Percentiles rank a stretch among this genome's conserved stretches.
These are phyloP conservation scores for Chrysosphaeria jannelii DNA, from an alignment of 2,329 filamentous ascomycete genomes.

Conservation along the genomic window DNA sequence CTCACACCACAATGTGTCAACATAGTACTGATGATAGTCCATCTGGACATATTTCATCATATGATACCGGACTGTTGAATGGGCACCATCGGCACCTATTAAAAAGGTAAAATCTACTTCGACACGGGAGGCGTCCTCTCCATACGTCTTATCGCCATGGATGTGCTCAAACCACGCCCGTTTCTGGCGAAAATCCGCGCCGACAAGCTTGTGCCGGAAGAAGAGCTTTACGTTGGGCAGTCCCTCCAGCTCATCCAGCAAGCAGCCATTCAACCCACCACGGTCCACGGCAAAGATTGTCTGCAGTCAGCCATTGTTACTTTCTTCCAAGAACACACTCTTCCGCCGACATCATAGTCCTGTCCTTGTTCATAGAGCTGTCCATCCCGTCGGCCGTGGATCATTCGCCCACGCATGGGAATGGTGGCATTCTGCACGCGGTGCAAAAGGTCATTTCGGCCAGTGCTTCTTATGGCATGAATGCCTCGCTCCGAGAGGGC, in stretches of 20 bases:
- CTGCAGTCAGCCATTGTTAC: conserved; percentile 12
- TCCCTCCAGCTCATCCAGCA: conserved; percentile 57
- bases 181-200: conserved; percentile 51
- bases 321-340: conserved; percentile 20
- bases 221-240: conserved; percentile 74
- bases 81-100: conserved; percentile 82
- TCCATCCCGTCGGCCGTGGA: conserved; percentile 43
- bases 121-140: conserved; percentile 17
- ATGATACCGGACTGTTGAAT: conserved; percentile 72
- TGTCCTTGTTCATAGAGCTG: conserved; percentile 51
- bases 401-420: conserved; percentile 91
- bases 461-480: conserved; percentile 49
- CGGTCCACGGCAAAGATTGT: conserved; percentile 68
- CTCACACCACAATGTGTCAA: conserved; percentile 93
- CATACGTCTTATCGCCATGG: conserved; percentile 7
- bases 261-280: conserved; percentile 47
- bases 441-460: conserved; percentile 35
- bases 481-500: conserved; percentile 84
- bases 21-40: conserved; percentile 81
- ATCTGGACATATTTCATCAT: conserved; percentile 86
- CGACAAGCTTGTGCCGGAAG: conserved; percentile 82
- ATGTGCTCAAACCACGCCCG: conserved; percentile 65
- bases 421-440: conserved; percentile 51
- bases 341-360: conserved; percentile 65
- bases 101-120: conserved; percentile 74